Conservation (phyloP, 202 grass and related monocot species). For the Eragrostis tef region DNA sequence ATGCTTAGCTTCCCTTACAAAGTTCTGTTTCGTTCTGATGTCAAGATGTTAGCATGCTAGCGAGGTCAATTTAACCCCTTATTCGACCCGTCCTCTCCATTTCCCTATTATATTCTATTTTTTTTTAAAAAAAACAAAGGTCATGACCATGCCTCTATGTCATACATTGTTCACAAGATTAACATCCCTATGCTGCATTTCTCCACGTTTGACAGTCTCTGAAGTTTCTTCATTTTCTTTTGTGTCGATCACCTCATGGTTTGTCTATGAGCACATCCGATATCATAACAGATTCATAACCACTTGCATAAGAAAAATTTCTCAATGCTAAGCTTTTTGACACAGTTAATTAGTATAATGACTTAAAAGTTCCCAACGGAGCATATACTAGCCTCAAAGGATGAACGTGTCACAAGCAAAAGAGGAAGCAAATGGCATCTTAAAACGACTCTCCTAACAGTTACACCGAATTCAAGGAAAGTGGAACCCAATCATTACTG, state of each 20-base stretch:
- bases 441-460: not conserved
- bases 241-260: not conserved
- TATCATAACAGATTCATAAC: slow-evolving; percentile 5
- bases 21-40: not conserved
- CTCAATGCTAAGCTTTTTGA: not conserved
- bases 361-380: not conserved
- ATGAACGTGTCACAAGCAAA: slow-evolving; percentile 18
- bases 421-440: slow-evolving; percentile 37
- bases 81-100: not conserved
- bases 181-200: no score
- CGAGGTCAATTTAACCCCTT: not conserved
- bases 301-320: slow-evolving; percentile 12
- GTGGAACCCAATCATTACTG: not conserved
- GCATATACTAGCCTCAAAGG: not conserved
- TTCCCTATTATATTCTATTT: not conserved
- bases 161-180: not conserved
- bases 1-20: not conserved
- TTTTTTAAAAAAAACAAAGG: no score
- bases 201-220: no score
- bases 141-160: not conserved
- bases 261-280: not conserved
- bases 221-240: not conserved
- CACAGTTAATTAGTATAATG: slow-evolving; percentile 1
- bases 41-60: not conserved
- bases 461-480: not conserved